phyloP scores from a whole-genome alignment of 352 stramenopile genomes.

The Pythium pyrilobum region DNA sequence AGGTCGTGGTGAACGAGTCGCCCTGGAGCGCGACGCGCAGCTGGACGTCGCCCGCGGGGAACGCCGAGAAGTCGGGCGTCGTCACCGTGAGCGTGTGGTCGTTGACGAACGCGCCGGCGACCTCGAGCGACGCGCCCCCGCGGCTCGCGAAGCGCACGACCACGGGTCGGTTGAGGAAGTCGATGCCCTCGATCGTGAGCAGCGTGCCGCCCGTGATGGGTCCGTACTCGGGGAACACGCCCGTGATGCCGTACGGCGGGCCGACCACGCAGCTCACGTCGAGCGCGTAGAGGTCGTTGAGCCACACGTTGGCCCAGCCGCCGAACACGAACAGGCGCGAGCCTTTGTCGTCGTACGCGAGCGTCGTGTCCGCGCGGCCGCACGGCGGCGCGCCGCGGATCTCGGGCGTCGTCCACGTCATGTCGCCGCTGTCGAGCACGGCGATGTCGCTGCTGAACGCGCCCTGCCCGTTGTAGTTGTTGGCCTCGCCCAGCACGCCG shows the following conservation, averaged over 20 bases:
- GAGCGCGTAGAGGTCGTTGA: slow-evolving; percentile 89
- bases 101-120: slow-evolving; percentile 84
- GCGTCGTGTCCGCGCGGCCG: slow-evolving; percentile 90
- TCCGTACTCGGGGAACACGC: slow-evolving; percentile 85
- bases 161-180: slow-evolving; percentile 84
- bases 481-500: slow-evolving; percentile 89
- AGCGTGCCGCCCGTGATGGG: slow-evolving; percentile 90
- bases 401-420: slow-evolving; percentile 82
- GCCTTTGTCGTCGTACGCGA: slow-evolving; percentile 91
- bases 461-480: slow-evolving; percentile 82
- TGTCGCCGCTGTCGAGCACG: slow-evolving; percentile 91
- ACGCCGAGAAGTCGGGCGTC: slow-evolving; percentile 89
- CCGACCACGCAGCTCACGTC: slow-evolving; percentile 94
- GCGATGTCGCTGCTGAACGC: slow-evolving; percentile 88
- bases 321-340: slow-evolving; percentile 92
- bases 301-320: slow-evolving; percentile 94
- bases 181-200: slow-evolving; percentile 89
- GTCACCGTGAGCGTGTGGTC: slow-evolving; percentile 86
- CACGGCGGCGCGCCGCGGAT: slow-evolving; percentile 78
- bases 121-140: slow-evolving; percentile 85
- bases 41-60: slow-evolving; percentile 81
- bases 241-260: slow-evolving; percentile 93
- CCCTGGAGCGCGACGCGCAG: slow-evolving; percentile 89
- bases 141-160: slow-evolving; percentile 88
- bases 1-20: slow-evolving; percentile 94